Evolutionary conservation across 169 alveolate species (phyloP).

Genomic region (Eimeria tenella): DNA sequence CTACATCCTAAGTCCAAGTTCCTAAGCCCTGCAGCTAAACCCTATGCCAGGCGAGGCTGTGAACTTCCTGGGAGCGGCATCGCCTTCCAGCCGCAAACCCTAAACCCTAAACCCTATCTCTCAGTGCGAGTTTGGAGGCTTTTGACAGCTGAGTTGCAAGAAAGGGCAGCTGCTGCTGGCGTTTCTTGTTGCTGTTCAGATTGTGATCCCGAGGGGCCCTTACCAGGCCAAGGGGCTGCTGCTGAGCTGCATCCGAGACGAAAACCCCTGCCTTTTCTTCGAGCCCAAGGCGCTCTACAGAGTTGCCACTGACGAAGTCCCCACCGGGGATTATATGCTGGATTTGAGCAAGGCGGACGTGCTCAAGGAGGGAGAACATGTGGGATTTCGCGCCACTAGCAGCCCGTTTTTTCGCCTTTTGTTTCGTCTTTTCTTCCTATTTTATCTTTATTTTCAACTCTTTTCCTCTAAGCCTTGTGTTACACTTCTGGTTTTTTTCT

Average conservation of each 20-base stretch:
- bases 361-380: constrained; percentile 94
- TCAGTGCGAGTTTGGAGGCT: no score
- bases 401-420: neutral
- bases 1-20: neutral
- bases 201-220: constrained; percentile 97
- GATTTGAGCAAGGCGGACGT: constrained; percentile 96
- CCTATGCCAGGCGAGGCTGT: no score
- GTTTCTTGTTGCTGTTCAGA: constrained; percentile 78
- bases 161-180: no score
- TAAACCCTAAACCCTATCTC: no score
- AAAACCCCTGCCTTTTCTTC: constrained; percentile 96
- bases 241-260: constrained; percentile 89
- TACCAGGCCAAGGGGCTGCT: constrained; percentile 96
- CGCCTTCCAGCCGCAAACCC: no score
- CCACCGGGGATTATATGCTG: constrained; percentile 94
- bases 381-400: constrained; percentile 39
- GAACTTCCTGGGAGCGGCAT: no score
- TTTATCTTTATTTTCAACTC: neutral
- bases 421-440: neutral
- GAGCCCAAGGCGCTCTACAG: constrained; percentile 98
- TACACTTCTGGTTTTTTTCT: neutral
- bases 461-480: neutral
- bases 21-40: neutral
- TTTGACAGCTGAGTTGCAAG: no score
- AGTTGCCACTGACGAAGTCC: constrained; percentile 95